Base-by-base conservation (phyloP, 2,329 filamentous ascomycete genomes). In the Talaromyces albobiverticillius region DNA sequence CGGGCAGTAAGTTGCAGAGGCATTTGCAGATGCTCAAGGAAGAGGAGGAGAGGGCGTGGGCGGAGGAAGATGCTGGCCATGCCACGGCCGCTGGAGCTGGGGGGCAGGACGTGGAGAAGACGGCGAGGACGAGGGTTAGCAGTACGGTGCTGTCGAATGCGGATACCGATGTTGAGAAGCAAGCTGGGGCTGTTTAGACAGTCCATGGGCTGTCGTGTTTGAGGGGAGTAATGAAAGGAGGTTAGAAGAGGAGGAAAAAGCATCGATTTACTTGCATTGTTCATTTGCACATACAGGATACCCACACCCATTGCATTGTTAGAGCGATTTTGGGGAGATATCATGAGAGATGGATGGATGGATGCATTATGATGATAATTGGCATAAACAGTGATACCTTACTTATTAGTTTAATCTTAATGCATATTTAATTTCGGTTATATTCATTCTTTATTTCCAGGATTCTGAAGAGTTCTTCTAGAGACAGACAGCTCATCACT, bases 1-100 rank as follows among this genome's bases (percentile, higher is more conserved):
- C 61, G 2, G 72, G 71, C 40, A 76, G 73, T 60, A 71, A 67
- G 53, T 73, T 76, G 53, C 74, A 71, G 51, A 69, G 74, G 53
- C 63, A 75, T 36, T 57, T 76, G 48, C 67, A 70, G 59, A 61
- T 61, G 4, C 57, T 72, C 23, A 68, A 70, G 34, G 65, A 68
- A 48, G 61, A 60, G 36, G 70, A 72, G 38, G 55, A 60, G 7
- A 57, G 61, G 9, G 63, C 41, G 11, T 53, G 61, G 20, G 64
- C 38, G 32, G 23, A 49, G 25, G 50, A 51, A 26, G 22, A 14
- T 22, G 18, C 40, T 26, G 40, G n/a, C 36, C n/a, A 36, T 16
- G 32, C 3, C 14, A 36, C 32, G 14, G 13, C 32, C n/a, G 32
- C n/a, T 7, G 18, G 3, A 22, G 20, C 8, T 22, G 18, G 20